A percentile compares a stretch with the other conserved stretches of the same genome.
phyloP scores from a whole-genome alignment of 139 green algal genomes.

The Zygnema circumcarinatum region DNA sequence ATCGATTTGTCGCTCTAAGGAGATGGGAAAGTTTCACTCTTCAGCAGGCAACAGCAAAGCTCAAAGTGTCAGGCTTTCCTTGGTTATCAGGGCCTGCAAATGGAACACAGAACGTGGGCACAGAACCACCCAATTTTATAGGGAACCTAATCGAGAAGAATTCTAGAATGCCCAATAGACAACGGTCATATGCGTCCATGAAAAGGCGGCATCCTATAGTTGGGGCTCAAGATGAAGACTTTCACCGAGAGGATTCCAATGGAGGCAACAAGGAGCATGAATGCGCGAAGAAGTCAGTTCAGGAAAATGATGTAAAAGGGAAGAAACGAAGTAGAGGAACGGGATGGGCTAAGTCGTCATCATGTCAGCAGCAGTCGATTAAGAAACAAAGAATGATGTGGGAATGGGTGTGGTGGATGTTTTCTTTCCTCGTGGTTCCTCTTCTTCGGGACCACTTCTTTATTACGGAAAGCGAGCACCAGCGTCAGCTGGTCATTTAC shows the following conservation, averaged over 20 bases:
- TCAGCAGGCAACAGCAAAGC: background rate
- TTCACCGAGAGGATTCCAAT: background rate
- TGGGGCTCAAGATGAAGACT: background rate
- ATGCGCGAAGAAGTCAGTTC: background rate
- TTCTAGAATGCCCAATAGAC: background rate
- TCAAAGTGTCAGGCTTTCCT: background rate
- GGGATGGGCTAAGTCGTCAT: background rate
- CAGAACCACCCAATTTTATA: too few species aligned
- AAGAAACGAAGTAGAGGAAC: background rate
- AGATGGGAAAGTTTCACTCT: conserved; percentile 14
- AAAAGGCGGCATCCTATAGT: background rate
- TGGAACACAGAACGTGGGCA: conserved; percentile 13
- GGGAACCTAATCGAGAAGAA: too few species aligned
- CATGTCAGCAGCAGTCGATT: background rate
- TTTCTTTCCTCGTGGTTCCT: conserved; percentile 74
- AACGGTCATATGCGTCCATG: background rate
- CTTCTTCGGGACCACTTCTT: conserved; percentile 89
- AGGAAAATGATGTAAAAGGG: background rate
- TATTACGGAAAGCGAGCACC: conserved; percentile 84
- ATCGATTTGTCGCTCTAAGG: conserved; percentile 3
- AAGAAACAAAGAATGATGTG: background rate
- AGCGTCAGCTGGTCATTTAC: conserved; percentile 81
- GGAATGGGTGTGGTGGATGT: conserved; percentile 80
- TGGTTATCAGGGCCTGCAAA: background rate
- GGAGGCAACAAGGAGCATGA: background rate